Base-by-base conservation (phyloP, 2,329 filamentous ascomycete genomes). In the Rhynchosporium secalis region DNA sequence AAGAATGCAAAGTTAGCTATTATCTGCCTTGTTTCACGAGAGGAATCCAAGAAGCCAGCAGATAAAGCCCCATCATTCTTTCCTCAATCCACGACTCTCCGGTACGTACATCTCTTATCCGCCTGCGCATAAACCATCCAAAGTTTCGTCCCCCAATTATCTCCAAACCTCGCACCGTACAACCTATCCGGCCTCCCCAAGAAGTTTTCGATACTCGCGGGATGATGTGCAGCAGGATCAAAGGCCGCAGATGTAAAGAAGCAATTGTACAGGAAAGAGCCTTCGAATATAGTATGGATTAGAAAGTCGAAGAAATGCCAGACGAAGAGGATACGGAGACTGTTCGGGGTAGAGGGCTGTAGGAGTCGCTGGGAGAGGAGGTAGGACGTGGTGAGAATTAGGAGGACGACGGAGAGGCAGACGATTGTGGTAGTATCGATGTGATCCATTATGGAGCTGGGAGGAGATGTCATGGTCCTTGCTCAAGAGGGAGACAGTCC, bases 241-340 rank as follows among this genome's bases (percentile, higher is more conserved):
- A 69, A 71, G 31, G 89, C 82, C 4, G 51, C 38, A 9, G 67
- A 86, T 68, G 82, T 82, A 82, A 92, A 94, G 83, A 98, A 96
- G 80, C 91, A 96, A 78, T 96, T 91, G 81, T 92, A 97, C 29
- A 97, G 86, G 77, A 92, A 98, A 72, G 86, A 89, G 59, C 92
- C 93, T 78, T 98, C 94, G 74, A 98, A 89, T 75, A 92, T 81
- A 76, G 96, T 86, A 79, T 99, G 95, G 72, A 93, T 94, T 48
- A 97, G 83, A 38, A 91, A 91, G 76, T 97, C 93, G 78, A 96
- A 96, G 43, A 91, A 83, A 79, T 97, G 93, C 94, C 94, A 97
- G 77, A 96, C 84, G 82, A 62, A 62, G 78, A 96, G 96, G 41
- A 91, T 84, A 65, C 92, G 91, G 61, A 82, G 81, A 57, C 86